Percentiles rank a stretch among this genome's conserved stretches.
phyloP scores from a whole-genome alignment of 2,329 filamentous ascomycete species.

The Colletotrichum sojae region DNA sequence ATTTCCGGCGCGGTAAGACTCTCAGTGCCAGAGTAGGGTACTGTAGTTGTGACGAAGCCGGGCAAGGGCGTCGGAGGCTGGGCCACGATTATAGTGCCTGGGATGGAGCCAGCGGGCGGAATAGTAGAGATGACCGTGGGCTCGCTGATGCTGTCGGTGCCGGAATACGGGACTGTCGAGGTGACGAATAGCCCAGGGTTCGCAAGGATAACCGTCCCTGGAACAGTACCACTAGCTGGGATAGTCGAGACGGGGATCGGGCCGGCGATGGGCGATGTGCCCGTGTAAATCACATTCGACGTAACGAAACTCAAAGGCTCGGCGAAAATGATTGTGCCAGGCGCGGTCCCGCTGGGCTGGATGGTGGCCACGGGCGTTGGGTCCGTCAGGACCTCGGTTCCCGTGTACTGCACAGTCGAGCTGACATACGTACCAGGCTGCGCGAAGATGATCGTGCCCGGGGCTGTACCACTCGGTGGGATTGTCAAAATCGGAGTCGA shows the following conservation, averaged over 20 bases:
- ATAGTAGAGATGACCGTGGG: constrained; percentile 19
- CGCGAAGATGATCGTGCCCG: constrained; percentile 23
- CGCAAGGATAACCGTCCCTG: constrained; percentile 26
- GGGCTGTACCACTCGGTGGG: neutral
- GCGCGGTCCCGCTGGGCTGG: constrained; percentile 13
- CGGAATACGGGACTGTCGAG: neutral
- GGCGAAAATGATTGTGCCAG: constrained; percentile 31
- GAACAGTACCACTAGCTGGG: constrained; percentile 9
- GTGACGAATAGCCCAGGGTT: constrained; percentile 12
- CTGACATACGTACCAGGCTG: constrained; percentile 1
- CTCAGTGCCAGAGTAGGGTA: too few species aligned
- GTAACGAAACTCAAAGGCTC: constrained; percentile 29
- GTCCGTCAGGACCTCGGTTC: neutral
- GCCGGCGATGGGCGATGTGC: neutral
- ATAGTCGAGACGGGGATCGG: constrained; percentile 29
- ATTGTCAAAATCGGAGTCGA: constrained; percentile 25
- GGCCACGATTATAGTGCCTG: constrained; percentile 30
- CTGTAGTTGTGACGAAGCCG: constrained; percentile 1
- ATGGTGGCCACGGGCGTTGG: constrained; percentile 17
- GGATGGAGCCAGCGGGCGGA: neutral
- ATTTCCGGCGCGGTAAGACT: too few species aligned
- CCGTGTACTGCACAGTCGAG: constrained; percentile 4
- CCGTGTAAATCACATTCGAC: constrained; percentile 13
- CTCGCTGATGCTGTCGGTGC: constrained; percentile 10
- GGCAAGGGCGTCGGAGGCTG: neutral